These are phyloP conservation scores for Boletus pseudo-olivaceus DNA, from an alignment of 768 basidiomycete species.

Conservation along the genomic window DNA sequence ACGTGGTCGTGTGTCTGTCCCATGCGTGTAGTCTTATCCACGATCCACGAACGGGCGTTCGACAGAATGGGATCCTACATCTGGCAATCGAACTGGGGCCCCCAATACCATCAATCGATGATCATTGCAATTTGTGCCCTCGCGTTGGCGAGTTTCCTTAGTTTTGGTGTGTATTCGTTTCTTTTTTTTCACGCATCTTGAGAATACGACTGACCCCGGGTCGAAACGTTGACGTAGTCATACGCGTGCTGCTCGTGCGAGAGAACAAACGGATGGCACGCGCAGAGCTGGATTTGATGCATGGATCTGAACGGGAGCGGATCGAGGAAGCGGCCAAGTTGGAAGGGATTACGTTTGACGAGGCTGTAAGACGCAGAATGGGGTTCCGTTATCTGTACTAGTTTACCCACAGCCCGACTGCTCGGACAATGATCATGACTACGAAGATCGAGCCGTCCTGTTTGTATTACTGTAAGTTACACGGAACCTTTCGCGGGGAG, in stretches of 20 bases:
- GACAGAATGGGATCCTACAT: conserved; percentile 57
- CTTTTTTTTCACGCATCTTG: not conserved
- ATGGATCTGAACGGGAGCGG: conserved; percentile 44
- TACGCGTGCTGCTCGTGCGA: conserved; percentile 41
- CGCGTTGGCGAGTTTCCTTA: conserved; percentile 31
- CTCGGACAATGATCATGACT: too few species aligned
- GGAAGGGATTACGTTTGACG: conserved; percentile 57
- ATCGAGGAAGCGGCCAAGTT: conserved; percentile 56
- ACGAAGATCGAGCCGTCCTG: too few species aligned
- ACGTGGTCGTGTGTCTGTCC: conserved; percentile 24
- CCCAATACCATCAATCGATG: conserved; percentile 61
- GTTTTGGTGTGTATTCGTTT: conserved; percentile 30
- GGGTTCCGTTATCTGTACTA: conserved; percentile 58
- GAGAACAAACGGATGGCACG: conserved; percentile 50
- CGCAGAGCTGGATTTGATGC: conserved; percentile 44
- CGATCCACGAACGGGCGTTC: not conserved
- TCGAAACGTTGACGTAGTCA: conserved; percentile 26
- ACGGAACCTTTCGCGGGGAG: too few species aligned
- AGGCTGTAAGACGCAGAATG: conserved; percentile 54
- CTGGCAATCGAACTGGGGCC: conserved; percentile 60
- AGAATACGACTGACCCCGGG: not conserved
- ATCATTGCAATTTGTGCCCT: conserved; percentile 43
- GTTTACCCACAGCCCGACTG: too few species aligned
- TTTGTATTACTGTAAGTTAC: too few species aligned
- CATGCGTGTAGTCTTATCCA: too few species aligned